Conservation (phyloP, 108 stramenopile genomes). For the Hondaea fermentalgiana region DNA sequence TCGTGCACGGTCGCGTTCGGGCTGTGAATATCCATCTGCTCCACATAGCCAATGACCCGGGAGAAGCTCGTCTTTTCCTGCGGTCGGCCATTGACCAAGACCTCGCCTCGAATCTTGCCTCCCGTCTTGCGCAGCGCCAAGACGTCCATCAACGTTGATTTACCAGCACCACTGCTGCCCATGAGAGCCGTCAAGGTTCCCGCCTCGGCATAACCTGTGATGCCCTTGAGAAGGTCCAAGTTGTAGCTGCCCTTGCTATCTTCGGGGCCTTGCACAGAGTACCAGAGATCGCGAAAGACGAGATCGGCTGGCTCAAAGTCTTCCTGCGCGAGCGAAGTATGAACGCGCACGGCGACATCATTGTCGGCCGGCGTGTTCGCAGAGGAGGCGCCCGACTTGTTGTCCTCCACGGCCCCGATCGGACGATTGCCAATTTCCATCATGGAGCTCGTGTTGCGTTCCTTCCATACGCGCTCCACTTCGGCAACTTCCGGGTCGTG, state of each 20-base stretch:
- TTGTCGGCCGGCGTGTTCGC: no score
- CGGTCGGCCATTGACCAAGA: slow-evolving; percentile 53
- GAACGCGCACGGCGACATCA: not conserved
- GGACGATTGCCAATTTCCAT: no score
- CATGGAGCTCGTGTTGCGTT: not conserved
- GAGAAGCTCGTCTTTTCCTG: slow-evolving; percentile 24
- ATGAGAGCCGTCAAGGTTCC: slow-evolving; percentile 33
- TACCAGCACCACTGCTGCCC: slow-evolving; percentile 47
- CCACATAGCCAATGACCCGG: slow-evolving; percentile 50
- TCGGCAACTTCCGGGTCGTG: not conserved
- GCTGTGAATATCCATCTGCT: slow-evolving; percentile 57
- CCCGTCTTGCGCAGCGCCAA: slow-evolving; percentile 59
- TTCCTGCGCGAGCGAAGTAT: not conserved
- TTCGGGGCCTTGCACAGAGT: not conserved
- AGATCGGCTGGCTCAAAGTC: not conserved
- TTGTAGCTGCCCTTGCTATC: not conserved
- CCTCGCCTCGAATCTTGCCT: slow-evolving; percentile 50
- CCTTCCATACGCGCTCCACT: not conserved
- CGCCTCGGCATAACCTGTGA: slow-evolving; percentile 13
- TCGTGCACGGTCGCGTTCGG: slow-evolving; percentile 59
- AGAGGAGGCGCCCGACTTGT: no score
- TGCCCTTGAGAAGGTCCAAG: slow-evolving; percentile 10
- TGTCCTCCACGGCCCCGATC: no score
- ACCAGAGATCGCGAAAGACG: not conserved
- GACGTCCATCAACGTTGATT: slow-evolving; percentile 54